Percentiles rank a stretch among this genome's conserved stretches.
Conservation (phyloP, 805 yeast genomes). For the Metschnikowia hibisci region DNA sequence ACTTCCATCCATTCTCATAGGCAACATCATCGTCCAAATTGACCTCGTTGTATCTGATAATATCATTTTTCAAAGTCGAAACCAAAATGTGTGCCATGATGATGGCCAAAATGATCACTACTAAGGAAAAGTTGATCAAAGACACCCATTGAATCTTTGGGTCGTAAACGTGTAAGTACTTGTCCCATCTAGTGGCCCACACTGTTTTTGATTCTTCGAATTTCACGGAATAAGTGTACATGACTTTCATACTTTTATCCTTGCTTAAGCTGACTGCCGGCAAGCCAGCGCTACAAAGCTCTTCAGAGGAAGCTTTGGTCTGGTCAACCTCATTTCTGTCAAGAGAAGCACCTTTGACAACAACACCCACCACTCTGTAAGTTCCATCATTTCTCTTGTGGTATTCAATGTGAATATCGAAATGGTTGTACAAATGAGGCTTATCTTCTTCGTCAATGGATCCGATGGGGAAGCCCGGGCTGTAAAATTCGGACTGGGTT, state of each 20-base stretch:
- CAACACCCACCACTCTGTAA: slow-evolving; percentile 87
- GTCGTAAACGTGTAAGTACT: slow-evolving; percentile 85
- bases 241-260: slow-evolving; percentile 51
- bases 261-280: slow-evolving; percentile 48
- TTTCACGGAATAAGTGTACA: slow-evolving; percentile 77
- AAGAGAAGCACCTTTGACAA: slow-evolving; percentile 65
- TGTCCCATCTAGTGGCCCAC: slow-evolving; percentile 99
- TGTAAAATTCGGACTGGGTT: slow-evolving; percentile 62
- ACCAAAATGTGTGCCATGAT: slow-evolving; percentile 75
- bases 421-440: slow-evolving; percentile 77
- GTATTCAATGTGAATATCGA: slow-evolving; percentile 72
- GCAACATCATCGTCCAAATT: slow-evolving; percentile 82
- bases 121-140: slow-evolving; percentile 75
- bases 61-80: slow-evolving; percentile 79
- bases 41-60: slow-evolving; percentile 82
- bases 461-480: slow-evolving; percentile 81
- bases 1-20: slow-evolving; percentile 96
- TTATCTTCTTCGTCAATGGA: slow-evolving; percentile 50
- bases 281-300: slow-evolving; percentile 29
- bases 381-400: slow-evolving; percentile 66
- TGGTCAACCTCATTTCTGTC: slow-evolving; percentile 27
- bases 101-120: slow-evolving; percentile 71
- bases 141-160: slow-evolving; percentile 97
- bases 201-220: slow-evolving; percentile 68
- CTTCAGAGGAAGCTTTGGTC: slow-evolving; percentile 21